Evolutionary conservation across 208 protist species (phyloP), one percentile per base, ranked within the genome.

Genomic region (Endotrypanum monterogeii): DNA sequence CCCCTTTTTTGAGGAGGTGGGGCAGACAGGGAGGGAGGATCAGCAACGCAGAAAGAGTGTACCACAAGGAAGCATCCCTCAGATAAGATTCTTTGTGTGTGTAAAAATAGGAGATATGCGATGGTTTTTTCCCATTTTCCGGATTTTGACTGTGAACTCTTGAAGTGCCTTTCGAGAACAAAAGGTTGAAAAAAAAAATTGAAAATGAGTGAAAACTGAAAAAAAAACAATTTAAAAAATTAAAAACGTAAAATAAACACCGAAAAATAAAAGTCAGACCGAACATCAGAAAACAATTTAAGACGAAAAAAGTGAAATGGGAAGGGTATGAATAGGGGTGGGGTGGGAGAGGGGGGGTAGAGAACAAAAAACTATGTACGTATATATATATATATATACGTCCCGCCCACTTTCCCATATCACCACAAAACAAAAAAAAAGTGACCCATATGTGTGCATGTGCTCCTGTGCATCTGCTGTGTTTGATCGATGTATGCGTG

Each of bases 111-210:
- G 39, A 68, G 44, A 55, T 68, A 44, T 54, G 63, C 46, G 63
- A 11, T 52, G 30, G 35, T 68, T 46, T n/a, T 23, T 35, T 68
- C n/a, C 51, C 5, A n/a, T 32, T 18, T 16, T 25, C 9, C n/a
- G 63, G 30, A 28, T 20, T 3, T 54, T 7, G 23, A 37, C 5
- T 55, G 23, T 68, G 23, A 39, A 9, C 63, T 54, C 44, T 46
- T 68, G 32, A 68, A 28, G 44, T 54, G 39, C 63, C 44, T 68
- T 37, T 70, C 66, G 32, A 25, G 48, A 54, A 57, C 50, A 39
- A 0, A 1, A 28, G n/a, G 32, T n/a, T n/a, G 3, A 55, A n/a
- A 50, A 23, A 7, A 66, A 46, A 67, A n/a, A 6, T 3, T 0
- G 35, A 28, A 50, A 67, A 18, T 52, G 41, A 8, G 30, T 25